Evolutionary conservation across 2,329 filamentous ascomycete genomes (phyloP), one percentile per base, ranked within the genome.

Genomic region (Ascochyta fabae): DNA sequence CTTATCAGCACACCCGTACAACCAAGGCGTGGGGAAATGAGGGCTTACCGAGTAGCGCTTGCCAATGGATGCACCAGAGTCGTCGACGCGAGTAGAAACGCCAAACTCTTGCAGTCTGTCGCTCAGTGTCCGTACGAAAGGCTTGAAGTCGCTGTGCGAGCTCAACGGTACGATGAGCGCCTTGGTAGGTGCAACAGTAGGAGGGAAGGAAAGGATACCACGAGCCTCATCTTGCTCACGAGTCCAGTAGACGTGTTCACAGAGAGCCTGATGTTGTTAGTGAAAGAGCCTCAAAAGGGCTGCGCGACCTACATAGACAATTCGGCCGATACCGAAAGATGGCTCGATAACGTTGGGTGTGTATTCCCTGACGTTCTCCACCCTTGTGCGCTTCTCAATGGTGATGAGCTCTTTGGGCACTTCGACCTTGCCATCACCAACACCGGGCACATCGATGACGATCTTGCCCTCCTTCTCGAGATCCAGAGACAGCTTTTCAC

Each of bases 331-430:
- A 82, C 94, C 94, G 70, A 98, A 99, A 0, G 94, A 98, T 1
- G 94, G 95, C 80, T 99, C 95, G 67, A 98, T 96, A 43, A 96
- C 92, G 73, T 97, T 97, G 57, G 94, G 94, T 0, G 89, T 96
- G 80, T 91, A 99, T 75, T 97, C 93, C 68, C 95, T 86, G 55
- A 88, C 86, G 74, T 96, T 89, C 77, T 96, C 91, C 4, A 87
- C 84, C 60, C 92, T 84, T 66, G 89, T 96, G 67, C 88, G 86
- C 80, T 90, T 92, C 80, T 93, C 90, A 66, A 98, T 92, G 55
- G 82, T 86, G 72, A 99, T 82, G 44, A 96, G 83, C 58, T 96
- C 92, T 72, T 88, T 88, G 67, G 84, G 82, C 47, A 98, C 81
- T 73, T 94, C 88, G 23, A 92, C 91, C 77, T 89, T 92, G 75